Evolutionary conservation across 1,139 yeast species (phyloP), one percentile per base, ranked within the genome.

Genomic region (Blastobotrys arbuscula): DNA sequence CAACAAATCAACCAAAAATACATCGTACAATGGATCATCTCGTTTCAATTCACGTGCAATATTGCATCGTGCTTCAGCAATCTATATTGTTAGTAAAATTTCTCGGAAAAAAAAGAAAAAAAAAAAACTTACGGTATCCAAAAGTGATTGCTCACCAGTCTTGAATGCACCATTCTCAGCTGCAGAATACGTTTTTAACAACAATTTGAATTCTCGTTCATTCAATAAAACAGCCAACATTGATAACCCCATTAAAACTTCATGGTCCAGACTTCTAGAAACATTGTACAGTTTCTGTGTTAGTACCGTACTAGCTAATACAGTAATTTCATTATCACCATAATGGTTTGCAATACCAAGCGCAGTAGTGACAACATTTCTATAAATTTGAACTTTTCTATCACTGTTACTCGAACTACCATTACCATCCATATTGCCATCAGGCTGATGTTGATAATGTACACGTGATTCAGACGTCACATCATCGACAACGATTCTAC

Each of bases 271-370:
- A 8, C 60, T 63, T 34, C 62, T 56, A 2, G 74, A 69, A 7
- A 71, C 69, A 31, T 71, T 74, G 45, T 73, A 73, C n/a, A 81
- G 72, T 61, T 92, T 92, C 66, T 92, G 97, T 16, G 87, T 79
- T 50, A 92, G 72, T 40, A 92, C 82, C 0, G 96, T 84, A 7
- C 87, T 81, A 0, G 95, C 83, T 55, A 92, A 74, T 1, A 87
- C 82, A n/a, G 86, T 79, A 34, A 90, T 84, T 23, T 86, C 77
- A 51, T 81, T 82, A 57, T 86, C 95, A 45, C 79, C 76, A 59
- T 88, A 84, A 37, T 76, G 74, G 37, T 78, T 76, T 0, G 92
- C 81, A 44, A 90, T 77, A 45, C 82, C 82, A 45, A 82, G 77
- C n/a, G 85, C 76, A 0, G 95, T 83, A 16, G 80, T 75, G 24